A percentile compares a stretch with the other conserved stretches of the same genome.
Evolutionary conservation across 2,329 filamentous ascomycete species (phyloP).

Genomic region (Sporothrix brasiliensis): DNA sequence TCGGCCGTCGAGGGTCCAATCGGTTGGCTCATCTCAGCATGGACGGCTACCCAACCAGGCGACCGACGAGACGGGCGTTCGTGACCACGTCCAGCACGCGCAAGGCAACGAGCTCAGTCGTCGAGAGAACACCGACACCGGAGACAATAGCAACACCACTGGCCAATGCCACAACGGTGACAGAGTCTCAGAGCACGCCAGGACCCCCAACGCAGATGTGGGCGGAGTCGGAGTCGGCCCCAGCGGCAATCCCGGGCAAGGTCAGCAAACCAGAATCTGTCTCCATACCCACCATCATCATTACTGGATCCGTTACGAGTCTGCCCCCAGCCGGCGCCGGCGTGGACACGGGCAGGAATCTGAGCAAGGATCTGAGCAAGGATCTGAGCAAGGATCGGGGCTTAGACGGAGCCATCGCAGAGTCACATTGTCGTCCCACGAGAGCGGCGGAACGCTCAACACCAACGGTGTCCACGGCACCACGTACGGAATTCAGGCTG

Average conservation of each 20-base stretch:
- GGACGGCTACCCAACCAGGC: background rate
- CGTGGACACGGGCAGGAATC: slow-evolving; percentile 7
- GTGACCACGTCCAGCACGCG: background rate
- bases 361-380: slow-evolving; percentile 17
- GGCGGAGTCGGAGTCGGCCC: background rate
- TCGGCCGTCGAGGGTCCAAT: background rate
- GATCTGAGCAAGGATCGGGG: background rate
- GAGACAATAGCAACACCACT: background rate
- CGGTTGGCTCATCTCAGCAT: background rate
- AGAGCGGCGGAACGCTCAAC: background rate
- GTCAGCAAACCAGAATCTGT: slow-evolving; percentile 44
- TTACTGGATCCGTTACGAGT: slow-evolving; percentile 54
- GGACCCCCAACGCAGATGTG: background rate
- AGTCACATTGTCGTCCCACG: slow-evolving; percentile 19
- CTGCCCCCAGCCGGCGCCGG: slow-evolving; percentile 34
- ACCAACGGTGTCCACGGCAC: background rate
- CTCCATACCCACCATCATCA: slow-evolving; percentile 65
- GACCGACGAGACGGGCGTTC: background rate
- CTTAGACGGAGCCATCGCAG: background rate
- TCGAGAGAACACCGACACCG: slow-evolving; percentile 10
- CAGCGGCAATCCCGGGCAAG: background rate
- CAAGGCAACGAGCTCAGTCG: background rate
- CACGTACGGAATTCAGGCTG: slow-evolving; percentile 20
- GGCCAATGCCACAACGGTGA: background rate
- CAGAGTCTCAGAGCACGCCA: background rate